Percentiles rank a stretch among this genome's conserved stretches.
Evolutionary conservation across 208 protist species (phyloP).

Genomic region (Phytomonas francai): DNA sequence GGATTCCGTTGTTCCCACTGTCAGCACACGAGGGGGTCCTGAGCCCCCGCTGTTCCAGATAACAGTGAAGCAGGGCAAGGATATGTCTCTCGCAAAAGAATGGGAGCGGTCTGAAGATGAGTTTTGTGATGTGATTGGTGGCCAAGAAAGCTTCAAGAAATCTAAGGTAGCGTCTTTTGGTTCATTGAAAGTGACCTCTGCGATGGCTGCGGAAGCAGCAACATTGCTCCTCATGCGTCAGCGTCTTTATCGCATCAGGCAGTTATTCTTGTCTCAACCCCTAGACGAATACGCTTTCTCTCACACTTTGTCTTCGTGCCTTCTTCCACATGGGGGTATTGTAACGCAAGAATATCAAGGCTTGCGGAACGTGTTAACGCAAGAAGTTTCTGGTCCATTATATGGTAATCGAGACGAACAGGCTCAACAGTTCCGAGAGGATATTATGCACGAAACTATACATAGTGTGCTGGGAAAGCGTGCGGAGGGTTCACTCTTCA

Average conservation of each 20-base stretch:
- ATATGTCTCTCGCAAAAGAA: not conserved
- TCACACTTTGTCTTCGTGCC: not conserved
- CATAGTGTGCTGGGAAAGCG: not conserved
- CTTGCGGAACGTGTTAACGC: not conserved
- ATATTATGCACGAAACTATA: conserved; percentile 1
- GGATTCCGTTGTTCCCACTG: not conserved
- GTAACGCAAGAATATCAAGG: not conserved
- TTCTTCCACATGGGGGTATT: not conserved
- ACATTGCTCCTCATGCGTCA: not conserved
- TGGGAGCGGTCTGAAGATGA: not conserved
- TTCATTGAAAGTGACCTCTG: not conserved
- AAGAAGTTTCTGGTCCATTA: not conserved
- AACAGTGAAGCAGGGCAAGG: not conserved
- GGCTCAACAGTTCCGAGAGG: not conserved
- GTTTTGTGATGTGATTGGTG: not conserved
- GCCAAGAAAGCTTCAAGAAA: not conserved
- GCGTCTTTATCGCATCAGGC: not conserved
- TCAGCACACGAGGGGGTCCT: not conserved
- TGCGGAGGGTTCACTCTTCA: not conserved
- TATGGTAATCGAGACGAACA: not conserved
- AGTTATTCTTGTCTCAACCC: not conserved
- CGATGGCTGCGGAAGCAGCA: not conserved
- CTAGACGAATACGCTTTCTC: not conserved
- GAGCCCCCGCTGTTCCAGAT: not conserved
- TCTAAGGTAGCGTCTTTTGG: not conserved